Evolutionary conservation across 169 alveolate genomes (phyloP), one percentile per base, ranked within the genome.

Genomic region (Cryptosporidium meleagridis): DNA sequence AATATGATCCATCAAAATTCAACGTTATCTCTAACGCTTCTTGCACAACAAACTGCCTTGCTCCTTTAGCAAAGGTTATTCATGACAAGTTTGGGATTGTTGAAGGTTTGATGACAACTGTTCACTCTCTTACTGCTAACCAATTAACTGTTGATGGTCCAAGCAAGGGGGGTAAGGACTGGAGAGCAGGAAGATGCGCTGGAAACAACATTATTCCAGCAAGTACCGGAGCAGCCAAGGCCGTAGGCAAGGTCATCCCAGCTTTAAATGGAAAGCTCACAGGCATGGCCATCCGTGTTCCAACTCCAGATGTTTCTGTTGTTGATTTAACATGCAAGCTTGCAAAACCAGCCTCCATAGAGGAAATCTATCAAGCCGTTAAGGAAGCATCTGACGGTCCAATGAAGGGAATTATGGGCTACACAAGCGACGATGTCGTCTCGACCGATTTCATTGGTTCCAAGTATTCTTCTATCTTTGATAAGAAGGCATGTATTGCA

Each of bases 281-380:
- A 45, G 99, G 99, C 85, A 98, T 99, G 99, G 99, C 99, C 73
- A 97, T 98, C 98, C 96, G 99, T 92, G 99, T 98, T 48, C 99
- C 99, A 68, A 97, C 98, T 84, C 95, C 98, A 84, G 98, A 97
- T 85, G 99, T 99, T 39, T 98, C 99, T 31, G 99, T 98, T 84
- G 99, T 98, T 85, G 99, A 99, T 92, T 94, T 99, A 73, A 98
- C 99, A 67, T 96, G 98, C 94, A 97, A 93, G 92, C 96, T 98
- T 85, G 96, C 95, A 84, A 98, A 97, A 92, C 98, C 98, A 39
- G 99, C 99, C 69, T 92, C 97, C 65, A 97, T 97, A 92, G 99
- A 94, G 44, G 99, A 97, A 55, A 95, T 98, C 84, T 98, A 97
- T 71, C 94, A 87, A 48, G 98, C 97, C 71, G 96, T 97, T 92